Evolutionary conservation across 257 asterid genomes (phyloP), one percentile per base, ranked within the genome.

Genomic region (Solanum lycopersicoides): DNA sequence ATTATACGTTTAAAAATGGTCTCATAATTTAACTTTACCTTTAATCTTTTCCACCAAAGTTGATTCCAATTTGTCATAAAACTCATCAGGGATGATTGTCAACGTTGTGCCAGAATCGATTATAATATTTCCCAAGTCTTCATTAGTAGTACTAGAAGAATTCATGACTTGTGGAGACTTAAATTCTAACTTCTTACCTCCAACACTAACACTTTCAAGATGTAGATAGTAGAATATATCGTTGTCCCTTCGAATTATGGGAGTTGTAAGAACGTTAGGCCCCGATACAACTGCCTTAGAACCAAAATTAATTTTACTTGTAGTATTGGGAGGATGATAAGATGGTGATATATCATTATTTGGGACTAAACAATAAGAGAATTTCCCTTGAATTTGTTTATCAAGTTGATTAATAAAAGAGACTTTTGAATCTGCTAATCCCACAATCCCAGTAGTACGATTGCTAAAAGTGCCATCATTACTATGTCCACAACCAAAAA

Each of bases 91-190:
- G 12, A 95, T 28, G 12, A 79, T 86, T 0, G 94, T 94, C 72
- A 95, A 35, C 1, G 95, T 91, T 5, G 97, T 91, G 18, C 96
- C 98, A 0, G 98, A 95, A 87, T 95, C 97, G 32, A 95, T 89
- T 18, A 95, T 88, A 3, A 95, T 92, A 82, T 95, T 93, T 0
- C 94, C 94, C 15, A 89, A 84, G 3, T 34, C 86, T 0, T 9
- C 34, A 0, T 11, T 45, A 3, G 35, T 0, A 1, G 56, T 44
- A 14, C 7, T 4, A 15, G 41, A 34, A 14, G 28, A 18, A 34
- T n/a, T 60, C 30, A 10, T 25, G 5, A 34, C 7, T 1, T 7
- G 30, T 11, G 83, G 16, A 11, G 41, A 13, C n/a, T 18, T 11
- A 86, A 63, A 86, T 1, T 10, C 45, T 11, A 90, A 7, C 7